Evolutionary conservation across 169 alveolate genomes (phyloP), one percentile per base, ranked within the genome.

Genomic region (Eimeria praecox): DNA sequence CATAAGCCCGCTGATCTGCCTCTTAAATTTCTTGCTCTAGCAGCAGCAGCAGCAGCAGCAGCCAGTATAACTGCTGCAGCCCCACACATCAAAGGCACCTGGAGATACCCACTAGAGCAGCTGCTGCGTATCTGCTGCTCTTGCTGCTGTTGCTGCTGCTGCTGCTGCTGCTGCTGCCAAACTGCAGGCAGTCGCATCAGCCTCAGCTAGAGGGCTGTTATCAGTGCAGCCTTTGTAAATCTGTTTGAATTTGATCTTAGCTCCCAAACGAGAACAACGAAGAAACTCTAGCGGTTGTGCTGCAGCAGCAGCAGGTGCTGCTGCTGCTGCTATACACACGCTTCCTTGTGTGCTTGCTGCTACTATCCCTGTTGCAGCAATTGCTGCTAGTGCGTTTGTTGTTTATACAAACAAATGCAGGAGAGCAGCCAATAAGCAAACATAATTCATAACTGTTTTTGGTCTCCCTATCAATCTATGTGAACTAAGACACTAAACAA

Each of bases 291-390:
- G n/a, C 16, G 46, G 27, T 12, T 69, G 9, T 44, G 92, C 44
- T 10, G 92, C 92, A 27, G 92, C 92, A 30, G 92, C 92, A 85
- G 91, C 75, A 52, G 77, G 59, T 8, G 38, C 85, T 75, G 85
- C 85, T 35, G 85, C 85, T 40, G 33, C 85, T 3, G 85, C 85
- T 40, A 3, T n/a, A n/a, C n/a, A 56, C 59, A 20, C 56, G 12
- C 85, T 20, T 1, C 38, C 62, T 3, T 46, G 27, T 44, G 27
- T 77, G 5, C 59, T 9, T 35, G 35, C 14, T 12, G 87, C 62
- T 77, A n/a, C 87, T 42, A 24, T n/a, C 27, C 42, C 64, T 27
- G 87, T n/a, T 42, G 87, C 38, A 42, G 62, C 64, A 2, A 62
- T 27, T 46, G 59, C 40, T 40, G 85, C 16, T 2, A 22, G n/a